Percentiles rank a stretch among this genome's conserved stretches.
Conservation (phyloP, 306 rosid species). For the Quercus ilex region DNA sequence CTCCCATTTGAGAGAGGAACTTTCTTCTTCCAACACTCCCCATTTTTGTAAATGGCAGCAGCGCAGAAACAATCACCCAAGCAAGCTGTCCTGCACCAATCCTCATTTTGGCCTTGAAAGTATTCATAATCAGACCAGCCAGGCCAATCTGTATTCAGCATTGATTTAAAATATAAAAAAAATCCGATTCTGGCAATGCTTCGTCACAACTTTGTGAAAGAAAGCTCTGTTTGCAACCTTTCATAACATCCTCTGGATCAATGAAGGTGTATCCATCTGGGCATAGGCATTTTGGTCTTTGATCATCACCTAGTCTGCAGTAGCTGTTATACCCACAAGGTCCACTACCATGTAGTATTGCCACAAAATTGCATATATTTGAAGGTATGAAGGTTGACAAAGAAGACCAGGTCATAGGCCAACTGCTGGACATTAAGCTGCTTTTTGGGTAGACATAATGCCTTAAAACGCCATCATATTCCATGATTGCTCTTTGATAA, state of each 20-base stretch:
- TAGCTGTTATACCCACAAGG: no score
- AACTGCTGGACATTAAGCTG: no score
- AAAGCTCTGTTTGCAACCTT: conserved; percentile 27
- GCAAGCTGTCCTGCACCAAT: conserved; percentile 33
- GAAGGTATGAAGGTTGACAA: no score
- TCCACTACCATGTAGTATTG: no score
- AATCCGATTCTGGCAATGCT: background rate
- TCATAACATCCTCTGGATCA: conserved; percentile 21
- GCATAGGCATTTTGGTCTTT: conserved; percentile 18
- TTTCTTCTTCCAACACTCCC: conserved; percentile 21
- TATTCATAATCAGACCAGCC: background rate
- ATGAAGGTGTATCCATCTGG: conserved; percentile 13
- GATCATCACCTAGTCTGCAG: no score
- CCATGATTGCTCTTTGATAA: conserved; percentile 58
- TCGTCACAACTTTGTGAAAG: conserved; percentile 31
- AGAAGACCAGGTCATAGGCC: no score
- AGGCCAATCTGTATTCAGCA: conserved; percentile 15
- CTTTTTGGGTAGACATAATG: conserved; percentile 37
- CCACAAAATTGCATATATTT: no score
- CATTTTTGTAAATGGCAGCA: background rate
- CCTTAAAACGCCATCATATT: conserved; percentile 51
- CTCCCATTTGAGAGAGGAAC: conserved; percentile 24
- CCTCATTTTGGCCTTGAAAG: background rate
- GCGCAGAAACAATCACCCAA: conserved; percentile 32
- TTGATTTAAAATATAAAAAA: background rate